These are phyloP conservation scores for Euphrasia arctica DNA, from an alignment of 305 asterid genomes.

Conservation along the genomic window DNA sequence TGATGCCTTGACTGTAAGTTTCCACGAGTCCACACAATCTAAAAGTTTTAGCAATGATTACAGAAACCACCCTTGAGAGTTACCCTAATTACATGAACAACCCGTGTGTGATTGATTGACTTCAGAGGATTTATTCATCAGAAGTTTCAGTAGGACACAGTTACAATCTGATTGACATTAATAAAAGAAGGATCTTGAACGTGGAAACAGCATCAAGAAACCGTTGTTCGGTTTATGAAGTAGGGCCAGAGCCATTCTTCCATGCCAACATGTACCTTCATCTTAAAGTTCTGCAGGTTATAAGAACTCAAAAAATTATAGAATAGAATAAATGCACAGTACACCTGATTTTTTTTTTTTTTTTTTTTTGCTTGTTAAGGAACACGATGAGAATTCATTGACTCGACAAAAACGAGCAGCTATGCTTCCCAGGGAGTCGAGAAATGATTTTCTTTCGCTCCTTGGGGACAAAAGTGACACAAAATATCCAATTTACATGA, in stretches of 20 bases:
- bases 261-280: slow-evolving; percentile 91
- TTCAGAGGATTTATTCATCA: slow-evolving; percentile 67
- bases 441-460: slow-evolving; percentile 56
- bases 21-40: not conserved
- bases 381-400: slow-evolving; percentile 61
- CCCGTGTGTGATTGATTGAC: slow-evolving; percentile 21
- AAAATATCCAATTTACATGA: slow-evolving; percentile 74
- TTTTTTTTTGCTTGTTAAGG: slow-evolving; percentile 41
- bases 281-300: slow-evolving; percentile 81
- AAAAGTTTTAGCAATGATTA: not conserved
- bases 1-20: slow-evolving; percentile 58
- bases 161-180: slow-evolving; percentile 66
- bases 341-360: too few relatives aligned
- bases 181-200: slow-evolving; percentile 60
- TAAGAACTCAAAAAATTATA: slow-evolving; percentile 16
- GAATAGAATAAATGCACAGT: not conserved
- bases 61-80: not conserved
- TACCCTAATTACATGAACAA: not conserved
- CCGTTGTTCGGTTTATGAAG: slow-evolving; percentile 56
- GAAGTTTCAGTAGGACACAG: slow-evolving; percentile 73
- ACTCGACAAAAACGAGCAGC: slow-evolving; percentile 68
- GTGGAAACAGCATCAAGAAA: slow-evolving; percentile 84
- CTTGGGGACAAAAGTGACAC: slow-evolving; percentile 53
- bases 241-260: slow-evolving; percentile 65
- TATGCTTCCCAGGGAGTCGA: slow-evolving; percentile 53